phyloP scores from a whole-genome alignment of 2,329 filamentous ascomycete genomes.

The Claviceps sorghi region DNA sequence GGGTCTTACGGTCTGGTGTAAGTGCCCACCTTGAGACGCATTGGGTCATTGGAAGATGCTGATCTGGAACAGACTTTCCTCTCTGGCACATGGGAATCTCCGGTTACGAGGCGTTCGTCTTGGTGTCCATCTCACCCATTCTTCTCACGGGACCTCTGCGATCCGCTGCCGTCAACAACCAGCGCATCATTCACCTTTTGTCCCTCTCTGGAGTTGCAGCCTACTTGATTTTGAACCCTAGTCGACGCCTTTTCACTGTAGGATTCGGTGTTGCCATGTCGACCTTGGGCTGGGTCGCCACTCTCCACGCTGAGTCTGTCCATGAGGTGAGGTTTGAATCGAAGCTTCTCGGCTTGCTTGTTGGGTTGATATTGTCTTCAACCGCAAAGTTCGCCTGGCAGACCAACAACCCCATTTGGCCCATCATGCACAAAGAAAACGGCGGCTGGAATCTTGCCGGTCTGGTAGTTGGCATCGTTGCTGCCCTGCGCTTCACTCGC shows the following conservation, averaged over 20 bases:
- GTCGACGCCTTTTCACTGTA: constrained; percentile 63
- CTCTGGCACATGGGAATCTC: constrained; percentile 99
- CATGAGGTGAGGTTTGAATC: constrained; percentile 66
- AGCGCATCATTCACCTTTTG: constrained; percentile 57
- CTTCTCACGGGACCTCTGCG: constrained; percentile 61
- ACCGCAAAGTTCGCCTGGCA: constrained; percentile 84
- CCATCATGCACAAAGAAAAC: constrained; percentile 76
- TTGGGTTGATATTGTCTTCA: constrained; percentile 73
- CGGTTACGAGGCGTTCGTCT: constrained; percentile 80
- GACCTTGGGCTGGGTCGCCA: constrained; percentile 72
- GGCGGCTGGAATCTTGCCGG: constrained; percentile 87
- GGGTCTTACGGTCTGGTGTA: constrained; percentile 85
- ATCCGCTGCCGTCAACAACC: constrained; percentile 50
- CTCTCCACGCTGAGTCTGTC: constrained; percentile 61
- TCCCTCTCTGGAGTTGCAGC: constrained; percentile 67
- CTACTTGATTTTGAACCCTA: constrained; percentile 60
- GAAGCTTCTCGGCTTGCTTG: constrained; percentile 63
- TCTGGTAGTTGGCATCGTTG: constrained; percentile 58
- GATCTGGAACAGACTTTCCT: constrained; percentile 55
- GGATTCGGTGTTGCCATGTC: constrained; percentile 68
- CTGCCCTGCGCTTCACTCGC: constrained; percentile 62
- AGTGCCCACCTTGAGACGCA: constrained; percentile 22
- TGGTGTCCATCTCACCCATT: constrained; percentile 69
- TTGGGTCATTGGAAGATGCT: neutral
- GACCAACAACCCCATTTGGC: constrained; percentile 96